Conservation (phyloP, 257 asterid genomes). For the Solanum chiquidenum region DNA sequence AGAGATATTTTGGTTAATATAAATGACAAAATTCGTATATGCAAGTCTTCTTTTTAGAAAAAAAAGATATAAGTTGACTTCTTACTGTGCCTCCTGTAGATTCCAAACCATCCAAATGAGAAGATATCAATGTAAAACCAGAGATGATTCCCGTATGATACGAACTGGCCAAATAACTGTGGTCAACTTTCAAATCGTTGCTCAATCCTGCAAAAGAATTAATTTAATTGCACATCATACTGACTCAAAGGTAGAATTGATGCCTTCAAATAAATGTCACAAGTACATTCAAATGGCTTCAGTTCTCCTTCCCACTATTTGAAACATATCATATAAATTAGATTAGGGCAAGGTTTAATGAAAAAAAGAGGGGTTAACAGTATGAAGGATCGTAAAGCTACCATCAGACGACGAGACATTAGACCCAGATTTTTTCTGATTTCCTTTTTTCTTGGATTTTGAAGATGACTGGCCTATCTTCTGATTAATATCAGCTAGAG, state of each 20-base stretch:
- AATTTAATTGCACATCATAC: background rate
- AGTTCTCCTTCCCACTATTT: background rate
- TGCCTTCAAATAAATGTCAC: background rate
- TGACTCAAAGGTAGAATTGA: background rate
- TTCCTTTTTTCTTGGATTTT: constrained; percentile 37
- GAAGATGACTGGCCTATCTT: constrained; percentile 22
- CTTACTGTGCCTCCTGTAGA: constrained; percentile 41
- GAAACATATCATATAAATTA: background rate
- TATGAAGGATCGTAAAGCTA: background rate
- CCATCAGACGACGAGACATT: constrained; percentile 16
- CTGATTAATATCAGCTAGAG: constrained; percentile 18
- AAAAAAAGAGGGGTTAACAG: background rate
- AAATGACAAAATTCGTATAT: background rate
- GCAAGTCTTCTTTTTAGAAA: background rate
- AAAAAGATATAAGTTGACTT: background rate
- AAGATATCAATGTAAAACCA: constrained; percentile 60
- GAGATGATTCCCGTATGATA: constrained; percentile 87
- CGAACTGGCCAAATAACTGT: constrained; percentile 72
- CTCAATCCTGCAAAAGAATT: constrained; percentile 15
- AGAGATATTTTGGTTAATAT: background rate
- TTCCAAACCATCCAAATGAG: constrained; percentile 36
- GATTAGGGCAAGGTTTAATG: background rate
- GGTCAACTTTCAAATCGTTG: constrained; percentile 42
- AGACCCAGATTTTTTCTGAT: constrained; percentile 23
- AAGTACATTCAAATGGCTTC: background rate